Conservation (phyloP, 495 filamentous ascomycete genomes). For the Penicillium macrosclerotiorum region DNA sequence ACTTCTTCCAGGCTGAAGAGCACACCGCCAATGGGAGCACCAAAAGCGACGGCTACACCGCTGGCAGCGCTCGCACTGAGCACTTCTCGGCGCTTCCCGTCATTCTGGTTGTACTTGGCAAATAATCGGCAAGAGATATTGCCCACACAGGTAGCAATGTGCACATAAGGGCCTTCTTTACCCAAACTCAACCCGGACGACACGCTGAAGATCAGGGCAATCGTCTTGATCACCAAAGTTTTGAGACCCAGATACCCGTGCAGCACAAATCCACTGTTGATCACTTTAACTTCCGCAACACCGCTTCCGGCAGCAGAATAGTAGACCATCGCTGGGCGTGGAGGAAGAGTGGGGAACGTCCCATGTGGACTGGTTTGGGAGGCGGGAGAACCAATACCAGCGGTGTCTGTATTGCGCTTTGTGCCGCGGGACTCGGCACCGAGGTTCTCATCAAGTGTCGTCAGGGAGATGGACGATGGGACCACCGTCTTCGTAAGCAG, state of each 20-base stretch:
- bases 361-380: slow-evolving; percentile 31
- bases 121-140: slow-evolving; percentile 95
- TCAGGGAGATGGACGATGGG: slow-evolving; percentile 79
- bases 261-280: slow-evolving; percentile 93
- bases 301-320: slow-evolving; percentile 96
- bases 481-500: slow-evolving; percentile 87
- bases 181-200: slow-evolving; percentile 90
- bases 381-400: slow-evolving; percentile 36
- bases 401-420: slow-evolving; percentile 29
- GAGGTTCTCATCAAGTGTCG: slow-evolving; percentile 85
- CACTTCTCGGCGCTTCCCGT: slow-evolving; percentile 87
- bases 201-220: slow-evolving; percentile 82
- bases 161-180: slow-evolving; percentile 96
- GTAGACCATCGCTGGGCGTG: slow-evolving; percentile 74
- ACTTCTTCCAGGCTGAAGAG: slow-evolving; percentile 95
- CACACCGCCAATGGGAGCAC: slow-evolving; percentile 88
- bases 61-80: slow-evolving; percentile 89
- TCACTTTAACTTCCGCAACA: slow-evolving; percentile 96
- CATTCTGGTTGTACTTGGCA: slow-evolving; percentile 88
- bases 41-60: slow-evolving; percentile 93
- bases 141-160: slow-evolving; percentile 93
- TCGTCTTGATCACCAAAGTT: slow-evolving; percentile 83
- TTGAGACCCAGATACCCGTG: slow-evolving; percentile 92
- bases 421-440: slow-evolving; percentile 47
- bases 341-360: slow-evolving; percentile 25